Evolutionary conservation across 2,329 filamentous ascomycete species (phyloP), one percentile per base, ranked within the genome.

Genomic region (Aspergillus japonicus): DNA sequence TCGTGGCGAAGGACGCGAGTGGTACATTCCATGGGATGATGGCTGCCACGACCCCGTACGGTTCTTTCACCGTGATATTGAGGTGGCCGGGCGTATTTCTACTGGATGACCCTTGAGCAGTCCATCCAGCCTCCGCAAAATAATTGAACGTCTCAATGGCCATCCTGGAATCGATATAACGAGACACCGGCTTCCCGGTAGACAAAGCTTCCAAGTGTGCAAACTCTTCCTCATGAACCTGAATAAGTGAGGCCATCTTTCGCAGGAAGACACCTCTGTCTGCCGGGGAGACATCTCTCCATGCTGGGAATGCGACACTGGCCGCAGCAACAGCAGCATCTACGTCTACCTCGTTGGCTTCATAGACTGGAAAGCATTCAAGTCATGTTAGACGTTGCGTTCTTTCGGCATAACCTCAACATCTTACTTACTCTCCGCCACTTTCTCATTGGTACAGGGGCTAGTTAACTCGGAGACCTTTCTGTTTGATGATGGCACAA

Each of bases 11-110:
- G 62, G 81, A 80, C 1, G 79, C 57, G 2, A 84, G 64, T 0
- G 83, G 78, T 0, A 76, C 77, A 62, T 86, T 86, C 83, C 84
- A 87, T 0, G 84, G 84, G 54, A 86, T 83, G 56, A 87, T 87
- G n/a, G 75, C 76, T 2, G 77, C 84, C 0, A 78, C 80, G 6
- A 87, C 84, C 1, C 85, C 86, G 1, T 86, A 79, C 0, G 85
- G 82, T 44, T 82, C 77, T 16, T 84, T 80, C 2, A 74, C 52
- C 0, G 73, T 73, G 58, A 73, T 49, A 23, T 65, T 68, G 5
- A 72, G 58, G 26, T 67, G 33, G 4, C 64, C 69, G 1, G 66
- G 74, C 31, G 58, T 75, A 47, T 72, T 70, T 16, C 72, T 62
- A 51, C 68, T 73, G 7, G 71, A 68, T 6, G 66, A 69, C 1